These are phyloP conservation scores for Daldinia loculata DNA, from an alignment of 495 filamentous ascomycete species.

Conservation along the genomic window DNA sequence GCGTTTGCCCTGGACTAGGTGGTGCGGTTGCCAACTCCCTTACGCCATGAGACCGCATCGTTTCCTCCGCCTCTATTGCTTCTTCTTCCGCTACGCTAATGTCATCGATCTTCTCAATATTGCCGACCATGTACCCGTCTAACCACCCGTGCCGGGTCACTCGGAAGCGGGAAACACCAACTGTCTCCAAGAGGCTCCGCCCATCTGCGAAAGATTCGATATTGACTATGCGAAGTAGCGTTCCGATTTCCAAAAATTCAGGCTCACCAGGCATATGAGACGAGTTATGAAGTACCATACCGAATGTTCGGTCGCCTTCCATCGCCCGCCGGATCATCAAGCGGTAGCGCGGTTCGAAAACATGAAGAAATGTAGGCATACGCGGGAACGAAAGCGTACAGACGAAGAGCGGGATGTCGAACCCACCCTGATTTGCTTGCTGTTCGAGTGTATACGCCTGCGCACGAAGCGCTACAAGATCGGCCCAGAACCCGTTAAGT, in stretches of 20 bases:
- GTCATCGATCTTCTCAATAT: slow-evolving; percentile 78
- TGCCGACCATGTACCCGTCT: slow-evolving; percentile 82
- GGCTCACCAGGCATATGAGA: slow-evolving; percentile 42
- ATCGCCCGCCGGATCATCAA: slow-evolving; percentile 85
- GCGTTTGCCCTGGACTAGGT: slow-evolving; percentile 7
- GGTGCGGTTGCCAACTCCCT: slow-evolving; percentile 23
- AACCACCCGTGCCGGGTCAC: slow-evolving; percentile 67
- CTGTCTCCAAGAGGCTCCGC: slow-evolving; percentile 78
- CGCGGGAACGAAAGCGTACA: slow-evolving; percentile 81
- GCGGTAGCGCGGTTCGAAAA: slow-evolving; percentile 92
- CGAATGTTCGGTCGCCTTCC: slow-evolving; percentile 76
- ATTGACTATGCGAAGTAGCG: slow-evolving; percentile 75
- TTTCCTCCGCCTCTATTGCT: slow-evolving; percentile 71
- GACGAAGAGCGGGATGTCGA: slow-evolving; percentile 78
- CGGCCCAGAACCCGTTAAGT: slow-evolving; percentile 71
- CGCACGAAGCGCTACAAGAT: slow-evolving; percentile 59
- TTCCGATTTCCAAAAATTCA: slow-evolving; percentile 77
- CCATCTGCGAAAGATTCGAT: slow-evolving; percentile 80
- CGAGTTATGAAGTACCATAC: slow-evolving; percentile 70
- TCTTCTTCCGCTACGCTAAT: slow-evolving; percentile 84
- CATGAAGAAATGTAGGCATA: slow-evolving; percentile 84
- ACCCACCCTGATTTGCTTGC: slow-evolving; percentile 58
- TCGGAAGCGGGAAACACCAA: slow-evolving; percentile 77
- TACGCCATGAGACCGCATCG: slow-evolving; percentile 37
- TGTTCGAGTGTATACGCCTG: slow-evolving; percentile 48